Percentiles rank a stretch among this genome's conserved stretches.
Conservation (phyloP, 441 rosid genomes). For the Theobroma grandiflorum region DNA sequence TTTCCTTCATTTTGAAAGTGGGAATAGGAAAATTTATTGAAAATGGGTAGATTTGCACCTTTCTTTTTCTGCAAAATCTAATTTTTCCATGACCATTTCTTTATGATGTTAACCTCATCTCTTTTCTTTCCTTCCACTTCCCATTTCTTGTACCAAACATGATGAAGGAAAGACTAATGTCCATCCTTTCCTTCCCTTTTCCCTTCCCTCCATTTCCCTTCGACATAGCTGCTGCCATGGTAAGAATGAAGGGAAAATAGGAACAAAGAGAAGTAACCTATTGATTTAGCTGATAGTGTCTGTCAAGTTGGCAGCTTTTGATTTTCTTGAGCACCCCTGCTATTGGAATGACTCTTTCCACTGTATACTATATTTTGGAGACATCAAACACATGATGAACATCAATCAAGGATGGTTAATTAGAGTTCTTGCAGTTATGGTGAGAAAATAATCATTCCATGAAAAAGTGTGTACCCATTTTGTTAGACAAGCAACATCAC, state of each 20-base stretch:
- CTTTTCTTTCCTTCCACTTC: not conserved
- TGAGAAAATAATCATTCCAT: not conserved
- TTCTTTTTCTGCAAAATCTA: not conserved
- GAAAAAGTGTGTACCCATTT: not conserved
- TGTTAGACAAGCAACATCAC: not conserved
- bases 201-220: not conserved
- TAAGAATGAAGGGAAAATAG: not conserved
- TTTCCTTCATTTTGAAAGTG: not conserved
- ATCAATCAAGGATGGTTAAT: not conserved
- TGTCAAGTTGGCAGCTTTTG: not conserved
- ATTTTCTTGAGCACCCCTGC: not conserved
- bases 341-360: not conserved
- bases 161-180: not conserved
- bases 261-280: not conserved
- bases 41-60: not conserved
- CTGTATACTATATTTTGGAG: not conserved
- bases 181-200: not conserved
- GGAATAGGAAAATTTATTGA: not conserved
- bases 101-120: not conserved
- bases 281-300: not conserved
- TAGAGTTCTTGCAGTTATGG: not conserved
- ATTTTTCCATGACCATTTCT: not conserved
- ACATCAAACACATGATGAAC: not conserved
- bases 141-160: not conserved
- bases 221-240: not conserved